A percentile compares a stretch with the other conserved stretches of the same genome.
phyloP scores from a whole-genome alignment of 2,329 filamentous ascomycete genomes.

The Fusarium phyllophilum region DNA sequence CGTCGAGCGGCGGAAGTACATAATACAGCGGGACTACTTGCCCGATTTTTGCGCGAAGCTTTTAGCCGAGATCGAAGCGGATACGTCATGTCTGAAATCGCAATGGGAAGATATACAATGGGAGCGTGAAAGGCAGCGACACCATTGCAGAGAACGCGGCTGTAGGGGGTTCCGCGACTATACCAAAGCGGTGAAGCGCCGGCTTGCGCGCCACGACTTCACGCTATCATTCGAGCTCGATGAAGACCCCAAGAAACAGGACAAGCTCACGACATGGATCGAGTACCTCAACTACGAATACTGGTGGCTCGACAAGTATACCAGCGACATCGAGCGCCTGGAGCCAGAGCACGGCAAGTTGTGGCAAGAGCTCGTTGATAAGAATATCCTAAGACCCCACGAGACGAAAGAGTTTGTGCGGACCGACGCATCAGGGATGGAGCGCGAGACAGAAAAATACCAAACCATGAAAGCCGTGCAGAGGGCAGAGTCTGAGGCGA shows the following conservation, averaged over 20 bases:
- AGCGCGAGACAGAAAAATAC: too few relatives aligned
- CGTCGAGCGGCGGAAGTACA: background rate
- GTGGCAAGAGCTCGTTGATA: constrained; percentile 48
- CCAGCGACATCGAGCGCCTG: constrained; percentile 24
- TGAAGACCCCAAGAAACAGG: constrained; percentile 44
- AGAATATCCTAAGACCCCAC: constrained; percentile 38
- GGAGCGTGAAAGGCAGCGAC: background rate
- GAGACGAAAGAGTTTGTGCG: constrained; percentile 23
- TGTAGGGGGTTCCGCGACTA: constrained; percentile 42
- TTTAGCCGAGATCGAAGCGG: constrained; percentile 9
- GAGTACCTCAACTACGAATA: constrained; percentile 50
- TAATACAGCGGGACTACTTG: too few relatives aligned
- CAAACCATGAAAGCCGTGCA: too few relatives aligned
- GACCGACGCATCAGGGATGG: too few relatives aligned
- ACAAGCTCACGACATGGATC: constrained; percentile 50
- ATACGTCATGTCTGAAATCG: constrained; percentile 13
- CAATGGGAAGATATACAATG: constrained; percentile 18
- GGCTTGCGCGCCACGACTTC: constrained; percentile 45
- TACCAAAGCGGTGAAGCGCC: constrained; percentile 39
- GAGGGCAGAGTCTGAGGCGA: too few relatives aligned
- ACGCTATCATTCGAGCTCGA: constrained; percentile 44
- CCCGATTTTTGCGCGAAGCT: constrained; percentile 1
- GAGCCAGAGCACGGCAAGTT: constrained; percentile 41
- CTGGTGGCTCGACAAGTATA: constrained; percentile 39
- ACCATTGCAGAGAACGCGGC: constrained; percentile 13